Conservation (phyloP, 73 alveolate genomes). For the Paramecium octaurelia region DNA sequence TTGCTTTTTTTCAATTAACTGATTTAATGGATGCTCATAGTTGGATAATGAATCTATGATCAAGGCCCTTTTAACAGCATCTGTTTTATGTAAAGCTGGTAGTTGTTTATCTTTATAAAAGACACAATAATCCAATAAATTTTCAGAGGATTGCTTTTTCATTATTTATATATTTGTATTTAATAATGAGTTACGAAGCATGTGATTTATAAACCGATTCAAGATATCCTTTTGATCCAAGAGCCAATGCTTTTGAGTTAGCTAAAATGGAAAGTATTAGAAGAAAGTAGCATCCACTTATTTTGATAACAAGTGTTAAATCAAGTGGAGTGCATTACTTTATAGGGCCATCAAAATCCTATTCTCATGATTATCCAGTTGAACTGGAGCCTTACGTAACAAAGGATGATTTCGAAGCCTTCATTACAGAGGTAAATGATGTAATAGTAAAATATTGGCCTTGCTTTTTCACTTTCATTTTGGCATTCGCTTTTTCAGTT, state of each 20-base stretch:
- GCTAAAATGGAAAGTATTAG: slow-evolving; percentile 8
- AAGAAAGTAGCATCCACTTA: background rate
- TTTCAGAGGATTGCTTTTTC: background rate
- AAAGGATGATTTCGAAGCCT: slow-evolving; percentile 7
- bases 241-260: slow-evolving; percentile 44
- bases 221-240: slow-evolving; percentile 41
- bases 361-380: background rate
- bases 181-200: background rate
- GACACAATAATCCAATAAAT: background rate
- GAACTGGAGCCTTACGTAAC: background rate
- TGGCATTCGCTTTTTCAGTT: slow-evolving; percentile 8
- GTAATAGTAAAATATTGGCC: slow-evolving; percentile 38
- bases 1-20: background rate
- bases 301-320: background rate
- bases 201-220: slow-evolving; percentile 27
- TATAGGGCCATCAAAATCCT: slow-evolving; percentile 45
- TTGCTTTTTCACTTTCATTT: slow-evolving; percentile 20
- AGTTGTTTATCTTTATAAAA: slow-evolving; percentile 19
- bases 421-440: slow-evolving; percentile 34
- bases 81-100: background rate
- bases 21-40: slow-evolving; percentile 11
- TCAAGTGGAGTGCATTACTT: slow-evolving; percentile 23
- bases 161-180: background rate
- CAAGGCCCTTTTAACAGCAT: background rate
- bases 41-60: background rate